These are phyloP conservation scores for Fusarium virguliforme DNA, from an alignment of 2,329 filamentous ascomycete species.

Conservation along the genomic window DNA sequence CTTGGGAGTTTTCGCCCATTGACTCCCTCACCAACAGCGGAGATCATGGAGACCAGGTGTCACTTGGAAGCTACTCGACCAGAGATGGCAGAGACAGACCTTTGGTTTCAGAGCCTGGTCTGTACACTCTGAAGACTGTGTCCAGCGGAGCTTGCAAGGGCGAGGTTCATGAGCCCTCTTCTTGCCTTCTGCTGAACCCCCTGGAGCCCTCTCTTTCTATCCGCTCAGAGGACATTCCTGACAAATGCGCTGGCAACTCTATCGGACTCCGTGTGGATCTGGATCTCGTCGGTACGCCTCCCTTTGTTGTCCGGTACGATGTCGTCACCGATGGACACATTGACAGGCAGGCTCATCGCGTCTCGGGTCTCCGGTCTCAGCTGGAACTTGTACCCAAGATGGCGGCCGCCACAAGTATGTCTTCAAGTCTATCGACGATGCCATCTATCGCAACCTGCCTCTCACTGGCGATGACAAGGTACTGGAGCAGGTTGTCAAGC, in stretches of 20 bases:
- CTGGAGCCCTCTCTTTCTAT: constrained; percentile 86
- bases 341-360: constrained; percentile 68
- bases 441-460: constrained; percentile 80
- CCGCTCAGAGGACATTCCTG: constrained; percentile 85
- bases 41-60: constrained; percentile 75
- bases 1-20: constrained; percentile 86
- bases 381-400: constrained; percentile 85
- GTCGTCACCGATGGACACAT: constrained; percentile 75
- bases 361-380: constrained; percentile 85
- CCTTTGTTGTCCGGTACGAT: constrained; percentile 87
- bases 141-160: constrained; percentile 87
- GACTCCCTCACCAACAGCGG: constrained; percentile 78
- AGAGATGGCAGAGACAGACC: constrained; percentile 76
- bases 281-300: constrained; percentile 92
- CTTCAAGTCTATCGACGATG: constrained; percentile 86
- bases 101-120: constrained; percentile 81
- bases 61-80: constrained; percentile 72
- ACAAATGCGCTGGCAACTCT: constrained; percentile 95
- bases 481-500: constrained; percentile 92
- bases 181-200: constrained; percentile 93
- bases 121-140: constrained; percentile 88
- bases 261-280: constrained; percentile 91
- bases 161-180: constrained; percentile 92
- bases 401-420: constrained; percentile 88
- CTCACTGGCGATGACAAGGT: constrained; percentile 74